Base-by-base conservation (phyloP, 345 rosid species). In the Nasturtium officinale region DNA sequence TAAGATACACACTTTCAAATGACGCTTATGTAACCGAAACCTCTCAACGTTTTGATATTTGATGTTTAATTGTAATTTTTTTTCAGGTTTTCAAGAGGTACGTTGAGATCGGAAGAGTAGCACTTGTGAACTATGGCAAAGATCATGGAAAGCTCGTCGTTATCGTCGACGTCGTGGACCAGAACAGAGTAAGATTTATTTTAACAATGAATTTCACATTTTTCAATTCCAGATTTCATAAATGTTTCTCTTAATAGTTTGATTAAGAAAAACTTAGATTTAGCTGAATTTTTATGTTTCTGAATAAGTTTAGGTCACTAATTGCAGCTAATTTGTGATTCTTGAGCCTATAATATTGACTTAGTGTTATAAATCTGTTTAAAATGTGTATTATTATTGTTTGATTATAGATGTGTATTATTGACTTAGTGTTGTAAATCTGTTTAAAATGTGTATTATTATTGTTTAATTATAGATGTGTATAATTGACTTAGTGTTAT, bases 51-150 rank as follows among this genome's bases (percentile, higher is more conserved):
- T 20, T 6, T 56, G 9, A 55, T 33, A 28, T 57, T 28, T 64
- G 5, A 25, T 38, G 46, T 37, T 26, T 16, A 6, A 13, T 57
- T 51, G 18, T 65, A 42, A 9, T 15, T 57, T 38, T 57, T 38
- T 52, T 73, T 57, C 47, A 91, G 97, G 91, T 87, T 47, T 91
- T 89, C 90, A 89, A 89, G 86, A 87, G 97, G 83, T 89, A 85
- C 80, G 96, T 91, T 0, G 97, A 91, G 93, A 91, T 91, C 29
- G 96, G 97, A 13, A 81, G 97, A 64, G 97, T 91, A 6, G 97
- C 96, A 4, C 87, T 91, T 28, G 85, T 91, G 52, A 91, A 91
- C 89, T 91, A 89, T 62, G 97, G 97, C 0, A 80, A 89, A 67
- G 97, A 91, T 61, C 84, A 89, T 20, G 97, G 97, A 0, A 89